phyloP scores from a whole-genome alignment of 257 asterid species.

The Ajuga chamaepitys region DNA sequence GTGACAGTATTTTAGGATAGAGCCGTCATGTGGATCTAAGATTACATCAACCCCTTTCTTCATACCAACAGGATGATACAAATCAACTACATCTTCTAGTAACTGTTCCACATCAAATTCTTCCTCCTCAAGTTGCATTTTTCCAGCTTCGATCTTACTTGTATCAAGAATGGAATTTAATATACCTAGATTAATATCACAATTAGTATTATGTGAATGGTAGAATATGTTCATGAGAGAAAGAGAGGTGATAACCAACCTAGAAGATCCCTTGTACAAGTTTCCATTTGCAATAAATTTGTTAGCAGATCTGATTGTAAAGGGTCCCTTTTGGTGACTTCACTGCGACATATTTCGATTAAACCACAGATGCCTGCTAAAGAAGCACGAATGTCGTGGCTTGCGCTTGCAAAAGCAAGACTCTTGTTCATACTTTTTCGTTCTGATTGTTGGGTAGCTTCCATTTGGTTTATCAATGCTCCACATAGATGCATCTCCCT shows the following conservation, averaged over 20 bases:
- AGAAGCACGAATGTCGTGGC: conserved; percentile 71
- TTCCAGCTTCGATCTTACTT: conserved; percentile 64
- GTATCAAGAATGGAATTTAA: conserved; percentile 65
- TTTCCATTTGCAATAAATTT: conserved; percentile 39
- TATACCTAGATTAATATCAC: conserved; percentile 26
- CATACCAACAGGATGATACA: conserved; percentile 45
- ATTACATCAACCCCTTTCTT: conserved; percentile 70
- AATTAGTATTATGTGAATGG: background rate
- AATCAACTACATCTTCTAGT: conserved; percentile 59
- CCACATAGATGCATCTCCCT: conserved; percentile 48
- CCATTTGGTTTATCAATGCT: conserved; percentile 58
- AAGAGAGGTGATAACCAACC: conserved; percentile 25
- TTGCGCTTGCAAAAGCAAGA: conserved; percentile 65
- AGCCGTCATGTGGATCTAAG: conserved; percentile 59
- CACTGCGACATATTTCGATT: conserved; percentile 31
- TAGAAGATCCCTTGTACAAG: conserved; percentile 40
- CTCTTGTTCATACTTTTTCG: conserved; percentile 60
- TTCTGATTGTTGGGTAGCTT: conserved; percentile 69
- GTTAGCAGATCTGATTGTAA: conserved; percentile 24
- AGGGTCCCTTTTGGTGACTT: conserved; percentile 19
- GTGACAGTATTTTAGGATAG: conserved; percentile 22
- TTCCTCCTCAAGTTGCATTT: conserved; percentile 54
- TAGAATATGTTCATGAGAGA: background rate
- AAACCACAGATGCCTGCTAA: conserved; percentile 56
- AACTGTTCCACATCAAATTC: conserved; percentile 49